A percentile compares a stretch with the other conserved stretches of the same genome.
phyloP scores from a whole-genome alignment of 305 asterid species.

The Solanum aculeatissimum region DNA sequence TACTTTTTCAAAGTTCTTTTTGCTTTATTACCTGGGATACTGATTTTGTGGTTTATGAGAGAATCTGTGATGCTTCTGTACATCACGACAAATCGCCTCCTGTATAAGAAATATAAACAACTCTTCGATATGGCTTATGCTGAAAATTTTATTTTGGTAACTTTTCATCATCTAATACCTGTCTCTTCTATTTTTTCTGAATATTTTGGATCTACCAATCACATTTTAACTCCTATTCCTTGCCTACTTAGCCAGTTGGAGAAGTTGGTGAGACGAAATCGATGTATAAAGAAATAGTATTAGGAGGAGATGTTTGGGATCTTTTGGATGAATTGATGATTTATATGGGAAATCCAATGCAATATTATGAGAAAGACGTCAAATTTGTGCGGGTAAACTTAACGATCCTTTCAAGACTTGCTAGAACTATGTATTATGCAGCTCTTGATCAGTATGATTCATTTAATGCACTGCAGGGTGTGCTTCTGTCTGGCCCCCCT shows the following conservation, averaged over 20 bases:
- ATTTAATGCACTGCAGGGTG: constrained; percentile 52
- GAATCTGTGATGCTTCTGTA: constrained; percentile 81
- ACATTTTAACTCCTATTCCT: constrained; percentile 14
- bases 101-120: constrained; percentile 81
- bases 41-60: constrained; percentile 81
- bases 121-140: constrained; percentile 87
- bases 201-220: neutral
- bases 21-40: constrained; percentile 80
- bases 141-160: constrained; percentile 90
- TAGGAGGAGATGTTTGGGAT: constrained; percentile 99
- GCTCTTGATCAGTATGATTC: neutral
- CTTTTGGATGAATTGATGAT: constrained; percentile 95
- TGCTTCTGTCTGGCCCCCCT: constrained; percentile 97
- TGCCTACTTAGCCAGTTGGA: constrained; percentile 71
- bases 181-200: neutral
- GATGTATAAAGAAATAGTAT: constrained; percentile 84
- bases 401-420: neutral
- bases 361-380: constrained; percentile 83
- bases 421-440: neutral
- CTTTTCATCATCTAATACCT: neutral
- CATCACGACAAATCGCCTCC: constrained; percentile 67
- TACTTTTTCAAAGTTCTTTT: constrained; percentile 70
- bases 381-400: constrained; percentile 85
- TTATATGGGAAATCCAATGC: constrained; percentile 96
- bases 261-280: constrained; percentile 81